Conservation (phyloP, 768 basidiomycete genomes). For the Leucocoprinus sp. region DNA sequence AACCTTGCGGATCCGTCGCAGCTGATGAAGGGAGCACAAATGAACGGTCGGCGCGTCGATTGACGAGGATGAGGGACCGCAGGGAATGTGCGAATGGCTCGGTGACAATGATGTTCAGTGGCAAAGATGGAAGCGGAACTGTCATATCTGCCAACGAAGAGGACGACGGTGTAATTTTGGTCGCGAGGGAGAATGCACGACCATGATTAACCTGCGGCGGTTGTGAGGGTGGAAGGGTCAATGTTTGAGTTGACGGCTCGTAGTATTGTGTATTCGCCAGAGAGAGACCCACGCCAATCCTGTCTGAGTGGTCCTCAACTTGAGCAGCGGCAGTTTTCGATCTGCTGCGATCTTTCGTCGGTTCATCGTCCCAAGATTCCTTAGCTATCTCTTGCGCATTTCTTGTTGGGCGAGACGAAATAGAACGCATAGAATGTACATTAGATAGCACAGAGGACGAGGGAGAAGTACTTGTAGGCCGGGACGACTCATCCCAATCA, state of each 20-base stretch:
- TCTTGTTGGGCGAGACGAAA: conserved; percentile 11
- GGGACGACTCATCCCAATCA: conserved; percentile 22
- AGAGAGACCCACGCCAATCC: conserved; percentile 20
- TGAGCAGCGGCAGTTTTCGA: conserved; percentile 42
- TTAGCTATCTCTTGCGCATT: conserved; percentile 33
- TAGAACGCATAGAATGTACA: conserved; percentile 4
- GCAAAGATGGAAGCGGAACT: conserved; percentile 61
- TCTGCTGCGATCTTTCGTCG: conserved; percentile 65
- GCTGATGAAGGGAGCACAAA: conserved; percentile 42
- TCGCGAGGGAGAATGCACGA: conserved; percentile 53
- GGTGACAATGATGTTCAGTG: conserved; percentile 49
- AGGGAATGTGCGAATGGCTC: conserved; percentile 57
- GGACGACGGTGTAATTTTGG: conserved; percentile 19
- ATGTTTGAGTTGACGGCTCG: conserved; percentile 41
- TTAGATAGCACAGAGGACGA: conserved; percentile 6
- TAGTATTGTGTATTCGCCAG: conserved; percentile 56
- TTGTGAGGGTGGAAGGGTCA: conserved; percentile 57
- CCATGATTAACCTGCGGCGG: conserved; percentile 44
- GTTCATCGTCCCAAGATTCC: conserved; percentile 76
- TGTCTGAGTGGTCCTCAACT: conserved; percentile 14
- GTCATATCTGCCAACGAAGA: conserved; percentile 32
- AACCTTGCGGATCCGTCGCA: conserved; percentile 23
- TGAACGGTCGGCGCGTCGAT: conserved; percentile 59
- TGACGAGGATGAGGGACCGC: conserved; percentile 49
- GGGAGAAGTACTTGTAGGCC: conserved; percentile 10